Conservation (phyloP, 2,329 filamentous ascomycete species). For the Talaromyces sp. region DNA sequence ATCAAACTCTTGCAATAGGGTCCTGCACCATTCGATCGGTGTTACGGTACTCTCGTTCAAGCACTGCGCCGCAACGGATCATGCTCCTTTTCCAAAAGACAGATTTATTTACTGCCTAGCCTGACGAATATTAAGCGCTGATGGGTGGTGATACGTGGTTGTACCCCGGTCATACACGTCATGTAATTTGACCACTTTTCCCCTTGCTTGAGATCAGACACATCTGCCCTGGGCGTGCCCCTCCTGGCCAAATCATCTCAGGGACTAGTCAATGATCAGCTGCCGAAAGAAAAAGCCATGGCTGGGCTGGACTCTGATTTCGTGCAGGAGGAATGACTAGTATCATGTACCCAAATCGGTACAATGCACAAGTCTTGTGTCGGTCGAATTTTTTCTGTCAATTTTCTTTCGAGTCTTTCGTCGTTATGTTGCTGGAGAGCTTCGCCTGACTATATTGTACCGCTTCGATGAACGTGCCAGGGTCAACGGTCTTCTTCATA, state of each 20-base stretch:
- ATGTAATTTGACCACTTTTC: constrained; percentile 5
- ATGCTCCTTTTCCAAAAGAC: background rate
- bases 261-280: background rate
- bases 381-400: constrained; percentile 4
- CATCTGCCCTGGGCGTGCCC: background rate
- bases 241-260: constrained; percentile 4
- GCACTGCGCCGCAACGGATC: background rate
- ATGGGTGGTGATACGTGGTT: background rate
- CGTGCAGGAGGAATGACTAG: background rate
- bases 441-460: background rate
- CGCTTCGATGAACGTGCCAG: background rate
- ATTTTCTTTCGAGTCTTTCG: background rate
- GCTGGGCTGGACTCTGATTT: constrained; percentile 10
- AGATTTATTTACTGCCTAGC: background rate
- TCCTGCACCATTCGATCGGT: constrained; percentile 4
- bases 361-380: background rate
- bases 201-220: constrained; percentile 6
- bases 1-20: background rate
- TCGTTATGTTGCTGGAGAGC: background rate
- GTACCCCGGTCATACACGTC: constrained; percentile 2
- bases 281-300: background rate
- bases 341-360: background rate
- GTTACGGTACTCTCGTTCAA: background rate
- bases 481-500: background rate
- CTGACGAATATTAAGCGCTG: background rate